A percentile compares a stretch with the other conserved stretches of the same genome.
These are phyloP conservation scores for Spathaspora girioi DNA, from an alignment of 805 yeast genomes.

Conservation along the genomic window DNA sequence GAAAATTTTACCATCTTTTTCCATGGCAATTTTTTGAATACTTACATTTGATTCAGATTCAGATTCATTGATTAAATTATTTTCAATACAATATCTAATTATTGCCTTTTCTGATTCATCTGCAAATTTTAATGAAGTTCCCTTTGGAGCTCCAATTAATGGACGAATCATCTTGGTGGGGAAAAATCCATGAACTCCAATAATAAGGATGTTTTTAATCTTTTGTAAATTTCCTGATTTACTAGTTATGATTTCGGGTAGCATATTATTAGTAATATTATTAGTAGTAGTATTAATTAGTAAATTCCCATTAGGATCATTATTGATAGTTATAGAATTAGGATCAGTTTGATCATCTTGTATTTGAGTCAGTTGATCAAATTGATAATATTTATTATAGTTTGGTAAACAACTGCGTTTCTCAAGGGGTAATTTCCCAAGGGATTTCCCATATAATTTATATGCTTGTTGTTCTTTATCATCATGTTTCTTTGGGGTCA, in stretches of 20 bases:
- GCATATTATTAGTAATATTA: constrained; percentile 14
- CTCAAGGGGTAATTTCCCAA: constrained; percentile 31
- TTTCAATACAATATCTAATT: constrained; percentile 52
- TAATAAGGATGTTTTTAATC: constrained; percentile 64
- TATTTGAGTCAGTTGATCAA: constrained; percentile 18
- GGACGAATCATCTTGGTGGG: constrained; percentile 85
- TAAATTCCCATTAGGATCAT: constrained; percentile 39
- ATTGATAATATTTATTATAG: constrained; percentile 27
- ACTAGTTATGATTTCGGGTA: constrained; percentile 16
- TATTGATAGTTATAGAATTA: constrained; percentile 34
- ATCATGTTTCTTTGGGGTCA: constrained; percentile 23
- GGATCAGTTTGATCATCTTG: constrained; percentile 27
- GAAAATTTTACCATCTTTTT: constrained; percentile 87
- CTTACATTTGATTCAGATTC: constrained; percentile 31
- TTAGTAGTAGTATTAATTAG: constrained; percentile 25
- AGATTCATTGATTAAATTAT: constrained; percentile 30
- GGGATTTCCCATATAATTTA: constrained; percentile 33
- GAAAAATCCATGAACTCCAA: constrained; percentile 96
- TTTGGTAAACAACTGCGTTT: constrained; percentile 40
- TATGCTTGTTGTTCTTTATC: constrained; percentile 19
- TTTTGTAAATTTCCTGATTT: constrained; percentile 25
- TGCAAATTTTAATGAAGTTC: constrained; percentile 88
- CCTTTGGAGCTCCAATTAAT: constrained; percentile 91
- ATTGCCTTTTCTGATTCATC: constrained; percentile 84
- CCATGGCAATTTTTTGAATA: constrained; percentile 90